Evolutionary conservation across 225 moss, liverwort and hornwort species (phyloP), one percentile per base, ranked within the genome.

Genomic region (Marchantia polymorpha): DNA sequence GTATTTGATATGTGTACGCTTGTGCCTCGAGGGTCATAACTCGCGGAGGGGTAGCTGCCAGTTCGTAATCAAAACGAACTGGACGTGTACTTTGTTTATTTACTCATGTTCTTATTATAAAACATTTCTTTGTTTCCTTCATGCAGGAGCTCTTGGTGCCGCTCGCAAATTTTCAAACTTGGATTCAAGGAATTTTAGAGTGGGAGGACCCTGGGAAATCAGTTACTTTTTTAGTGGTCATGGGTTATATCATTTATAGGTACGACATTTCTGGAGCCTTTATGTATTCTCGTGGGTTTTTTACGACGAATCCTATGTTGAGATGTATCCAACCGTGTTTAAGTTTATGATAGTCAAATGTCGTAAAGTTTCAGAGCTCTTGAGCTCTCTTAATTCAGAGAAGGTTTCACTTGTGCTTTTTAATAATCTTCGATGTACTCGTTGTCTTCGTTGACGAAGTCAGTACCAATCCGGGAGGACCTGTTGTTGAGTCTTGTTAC

Each of bases 171-270:
- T 80, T 90, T 25, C 27, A 78, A 51, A 69, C 84, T 12, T 91
- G 92, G 94, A 86, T 99, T 74, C 91, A 91, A 87, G 83, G 78
- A 49, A 80, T 92, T 23, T 83, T 77, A 49, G 80, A 83, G 55
- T 99, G 97, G 97, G 93, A 99, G 77, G 97, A 95, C 60, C 89
- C 94, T 29, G 69, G 83, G 10, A 92, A 94, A 81, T 93, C 97
- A 22, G 64, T 88, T 49, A 82, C 86, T 6, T 93, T 99, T 75
- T 87, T 85, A 54, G 60, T 90, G 49, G 81, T 90, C 74, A 88
- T 91, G 75, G 81, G 86, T 75, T 99, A 99, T 80, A 39, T 93
- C 82, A 93, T 99, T 79, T 85, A 92, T 82, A 99, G 92, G 97
- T 97, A 77, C 30, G 12, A 66, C 11, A 27, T 66, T 25, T 25